Percentiles rank a stretch among this genome's conserved stretches.
These are phyloP conservation scores for Coriaria nepalensis DNA, from an alignment of 306 rosid genomes.

Conservation along the genomic window DNA sequence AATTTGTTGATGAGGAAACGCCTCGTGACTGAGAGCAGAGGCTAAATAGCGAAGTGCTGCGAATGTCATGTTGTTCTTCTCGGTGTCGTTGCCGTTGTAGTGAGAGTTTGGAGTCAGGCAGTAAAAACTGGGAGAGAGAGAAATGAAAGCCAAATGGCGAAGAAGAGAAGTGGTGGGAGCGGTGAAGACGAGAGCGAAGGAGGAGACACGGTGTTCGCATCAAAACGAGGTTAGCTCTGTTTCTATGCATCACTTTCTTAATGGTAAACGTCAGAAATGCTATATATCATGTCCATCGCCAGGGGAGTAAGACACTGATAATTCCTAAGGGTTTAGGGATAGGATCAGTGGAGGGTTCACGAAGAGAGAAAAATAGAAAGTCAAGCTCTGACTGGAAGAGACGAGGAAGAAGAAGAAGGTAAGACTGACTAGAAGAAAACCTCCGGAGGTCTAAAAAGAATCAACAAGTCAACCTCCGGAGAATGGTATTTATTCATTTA, in stretches of 20 bases:
- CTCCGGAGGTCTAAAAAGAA: too few relatives aligned
- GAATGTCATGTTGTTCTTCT: slow-evolving; percentile 5
- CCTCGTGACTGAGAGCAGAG: slow-evolving; percentile 7
- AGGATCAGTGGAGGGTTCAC: slow-evolving; percentile 3
- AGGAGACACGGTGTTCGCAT: slow-evolving; percentile 23
- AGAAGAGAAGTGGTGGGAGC: slow-evolving; percentile 7
- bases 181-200: slow-evolving; percentile 15
- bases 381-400: too few relatives aligned
- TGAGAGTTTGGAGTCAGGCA: not conserved
- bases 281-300: not conserved
- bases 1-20: slow-evolving; percentile 8
- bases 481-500: too few relatives aligned
- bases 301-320: not conserved
- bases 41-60: slow-evolving; percentile 2
- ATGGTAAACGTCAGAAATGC: not conserved
- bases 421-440: too few relatives aligned
- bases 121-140: slow-evolving; percentile 8
- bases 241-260: slow-evolving; percentile 2
- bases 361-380: not conserved
- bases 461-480: too few relatives aligned
- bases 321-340: not conserved
- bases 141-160: slow-evolving; percentile 6
- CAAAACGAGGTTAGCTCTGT: slow-evolving; percentile 4
- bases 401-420: too few relatives aligned
- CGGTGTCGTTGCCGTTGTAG: slow-evolving; percentile 5